phyloP scores from a whole-genome alignment of 2,329 filamentous ascomycete species.

The Trichoderma lentiforme region DNA sequence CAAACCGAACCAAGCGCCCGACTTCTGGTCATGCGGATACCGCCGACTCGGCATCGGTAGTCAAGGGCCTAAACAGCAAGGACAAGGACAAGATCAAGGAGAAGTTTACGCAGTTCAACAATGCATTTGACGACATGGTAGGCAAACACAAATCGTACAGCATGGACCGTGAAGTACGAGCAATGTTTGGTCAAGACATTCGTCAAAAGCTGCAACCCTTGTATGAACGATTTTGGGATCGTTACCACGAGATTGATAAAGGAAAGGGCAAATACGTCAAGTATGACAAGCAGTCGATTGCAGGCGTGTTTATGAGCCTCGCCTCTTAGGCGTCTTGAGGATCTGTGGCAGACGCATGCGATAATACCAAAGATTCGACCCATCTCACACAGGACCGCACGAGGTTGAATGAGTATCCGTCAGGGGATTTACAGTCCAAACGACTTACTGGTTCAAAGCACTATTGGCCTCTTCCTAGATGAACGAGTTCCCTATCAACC shows the following conservation, averaged over 20 bases:
- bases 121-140: constrained; percentile 84
- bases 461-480: not conserved
- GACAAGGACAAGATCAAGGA: constrained; percentile 96
- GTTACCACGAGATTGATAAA: constrained; percentile 96
- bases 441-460: not conserved
- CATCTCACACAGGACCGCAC: not conserved
- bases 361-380: too few species aligned
- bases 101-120: constrained; percentile 91
- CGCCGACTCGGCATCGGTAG: constrained; percentile 75
- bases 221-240: constrained; percentile 93
- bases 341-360: too few species aligned
- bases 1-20: constrained; percentile 70
- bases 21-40: constrained; percentile 76
- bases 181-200: constrained; percentile 76
- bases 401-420: not conserved
- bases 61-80: constrained; percentile 81
- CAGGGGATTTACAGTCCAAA: not conserved
- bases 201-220: constrained; percentile 90
- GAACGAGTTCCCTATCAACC: not conserved
- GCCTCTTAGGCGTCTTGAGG: constrained; percentile 23
- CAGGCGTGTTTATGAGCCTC: constrained; percentile 58
- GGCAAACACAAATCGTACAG: constrained; percentile 74
- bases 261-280: constrained; percentile 98
- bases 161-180: constrained; percentile 89
- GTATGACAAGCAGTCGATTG: constrained; percentile 84